Base-by-base conservation (phyloP, 1,284 basidiomycete genomes). In the Ustilago tritici region DNA sequence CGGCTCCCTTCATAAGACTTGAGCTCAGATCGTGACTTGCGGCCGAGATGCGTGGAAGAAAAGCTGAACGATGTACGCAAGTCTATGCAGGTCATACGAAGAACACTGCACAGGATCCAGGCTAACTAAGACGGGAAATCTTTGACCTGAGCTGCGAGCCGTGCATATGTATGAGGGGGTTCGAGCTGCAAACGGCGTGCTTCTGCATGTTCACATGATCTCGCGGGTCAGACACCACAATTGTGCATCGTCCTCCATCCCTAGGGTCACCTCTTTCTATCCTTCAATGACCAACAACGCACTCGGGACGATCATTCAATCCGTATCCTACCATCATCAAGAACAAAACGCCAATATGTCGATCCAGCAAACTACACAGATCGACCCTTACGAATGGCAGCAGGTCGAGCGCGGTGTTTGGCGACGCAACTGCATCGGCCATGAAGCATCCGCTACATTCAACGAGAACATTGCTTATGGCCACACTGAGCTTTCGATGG, bases 391-490 rank as follows among this genome's bases (percentile, higher is more conserved):
- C 58, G 65, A 73, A 23, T 73, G 65, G 65, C 58, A 55, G 32
- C 47, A 64, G 34, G 11, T 19, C 0, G 52, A 47, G 14, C 32
- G 31, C n/a, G 62, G 61, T 35, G 56, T 78, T 11, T 78, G 58
- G 63, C 58, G 41, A n/a, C 71, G 76, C 15, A 53, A 57, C 32
- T 78, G 76, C 31, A 41, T 70, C 14, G 76, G 76, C 8, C 64
- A 67, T n/a, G 76, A 78, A 50, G 67, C 61, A 2, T 70, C 76
- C 14, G 76, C 72, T 5, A 66, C 71, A 5, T 78, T 66, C 70
- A 78, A 78, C 59, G 46, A 78, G 38, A 78, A 78, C 50, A 64
- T 78, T 32, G 64, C 66, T 23, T 19, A 75, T 40, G 76, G 76
- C 8, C 76, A 78, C 35, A 78, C 76, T 1, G 76, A 78, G 73